Base-by-base conservation (phyloP, 495 filamentous ascomycete genomes). In the Aspergillus ostianus region DNA sequence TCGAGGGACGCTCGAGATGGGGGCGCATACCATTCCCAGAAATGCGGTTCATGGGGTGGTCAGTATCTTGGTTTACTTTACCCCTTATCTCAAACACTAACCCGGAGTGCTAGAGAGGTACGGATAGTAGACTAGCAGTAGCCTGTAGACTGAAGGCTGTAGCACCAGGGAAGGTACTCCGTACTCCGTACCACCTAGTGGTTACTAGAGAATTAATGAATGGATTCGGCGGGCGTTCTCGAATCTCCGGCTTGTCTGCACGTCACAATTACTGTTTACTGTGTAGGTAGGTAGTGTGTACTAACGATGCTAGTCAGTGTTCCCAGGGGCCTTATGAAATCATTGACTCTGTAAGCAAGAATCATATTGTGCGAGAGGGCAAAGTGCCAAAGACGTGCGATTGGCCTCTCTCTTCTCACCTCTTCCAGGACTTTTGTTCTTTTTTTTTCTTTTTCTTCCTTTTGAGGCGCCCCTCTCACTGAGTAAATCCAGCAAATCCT, bases 381-480 rank as follows among this genome's bases (percentile, higher is more conserved):
- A 26, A 26, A 2, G 23, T 26, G 23, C 23, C 29, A 10, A 32
- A 32, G 2, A 32, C 1, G 29, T 41, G 36, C 36, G 36, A 17
- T 41, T 12, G 36, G 36, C 36, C 15, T 49, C 23, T 49, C 23
- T 49, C 18, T 19, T 23, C 6, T n/a, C 29, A n/a, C 19, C 30
- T 32, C 30, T 32, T 32, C 2, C 6, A 7, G 30, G 30, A 7
- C 7, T 56, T 9, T 23, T 56, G n/a, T 15, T 48, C 17, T 6
- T 46, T 54, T 17, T 26, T 26, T 54, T 27, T 49, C 36, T 55
- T 55, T 23, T 55, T 46, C 23, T 26, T 26, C 23, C 23, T 26
- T 26, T 26, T 26, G 23, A 4, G 23, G 23, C 4, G 4, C 23
- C 23, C 23, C 23, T 26, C 23, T 26, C 23, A 26, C 23, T 26